phyloP scores from a whole-genome alignment of 116 monocot genomes.

The Cymodocea nodosa region DNA sequence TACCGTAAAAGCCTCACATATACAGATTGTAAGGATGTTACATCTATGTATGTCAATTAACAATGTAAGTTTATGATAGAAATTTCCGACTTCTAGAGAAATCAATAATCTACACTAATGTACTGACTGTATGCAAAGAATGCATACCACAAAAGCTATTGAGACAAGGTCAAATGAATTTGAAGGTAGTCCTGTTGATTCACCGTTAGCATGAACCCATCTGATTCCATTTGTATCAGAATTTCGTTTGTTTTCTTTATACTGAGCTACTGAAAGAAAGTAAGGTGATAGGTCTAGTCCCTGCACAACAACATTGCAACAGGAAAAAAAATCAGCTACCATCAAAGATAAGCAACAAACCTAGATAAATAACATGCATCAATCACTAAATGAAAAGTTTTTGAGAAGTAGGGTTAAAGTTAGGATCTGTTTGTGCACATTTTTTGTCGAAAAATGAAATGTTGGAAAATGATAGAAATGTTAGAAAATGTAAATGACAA shows the following conservation, averaged over 20 bases:
- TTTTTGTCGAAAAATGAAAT: too few relatives aligned
- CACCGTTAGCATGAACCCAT: slow-evolving; percentile 89
- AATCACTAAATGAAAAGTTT: not conserved
- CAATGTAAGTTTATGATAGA: too few relatives aligned
- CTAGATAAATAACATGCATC: not conserved
- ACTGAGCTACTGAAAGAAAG: slow-evolving; percentile 64
- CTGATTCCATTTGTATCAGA: slow-evolving; percentile 23
- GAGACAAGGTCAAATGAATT: slow-evolving; percentile 75
- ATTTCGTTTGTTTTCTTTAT: slow-evolving; percentile 36
- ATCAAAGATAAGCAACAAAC: not conserved
- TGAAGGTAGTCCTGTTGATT: slow-evolving; percentile 54
- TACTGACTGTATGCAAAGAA: not conserved
- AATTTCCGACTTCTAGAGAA: not conserved
- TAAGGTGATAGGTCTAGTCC: slow-evolving; percentile 80
- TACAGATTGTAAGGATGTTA: too few relatives aligned
- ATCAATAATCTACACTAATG: not conserved
- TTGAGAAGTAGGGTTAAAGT: not conserved
- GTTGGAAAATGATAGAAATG: too few relatives aligned
- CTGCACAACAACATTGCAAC: slow-evolving; percentile 13
- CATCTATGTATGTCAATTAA: too few relatives aligned
- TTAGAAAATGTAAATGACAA: too few relatives aligned
- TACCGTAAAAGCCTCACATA: too few relatives aligned
- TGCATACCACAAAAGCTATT: slow-evolving; percentile 67
- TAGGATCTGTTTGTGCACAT: too few relatives aligned
- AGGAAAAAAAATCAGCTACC: not conserved